Evolutionary conservation across 148 eudicot species (phyloP).

Genomic region (Agrostemma githago): DNA sequence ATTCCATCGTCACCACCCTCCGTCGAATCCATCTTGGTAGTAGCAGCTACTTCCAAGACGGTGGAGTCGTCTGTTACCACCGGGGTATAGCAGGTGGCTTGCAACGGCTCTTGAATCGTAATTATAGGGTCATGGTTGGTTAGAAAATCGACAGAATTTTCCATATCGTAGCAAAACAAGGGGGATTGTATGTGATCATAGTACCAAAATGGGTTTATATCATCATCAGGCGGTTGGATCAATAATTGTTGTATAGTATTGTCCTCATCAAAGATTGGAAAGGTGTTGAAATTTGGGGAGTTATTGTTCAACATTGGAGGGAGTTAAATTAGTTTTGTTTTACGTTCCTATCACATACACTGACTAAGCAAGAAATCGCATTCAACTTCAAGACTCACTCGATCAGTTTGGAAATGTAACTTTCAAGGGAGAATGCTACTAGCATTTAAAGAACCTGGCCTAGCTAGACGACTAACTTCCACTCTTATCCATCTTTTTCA

Average conservation of each 20-base stretch:
- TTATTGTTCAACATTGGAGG: not conserved
- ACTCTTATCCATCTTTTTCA: constrained; percentile 18
- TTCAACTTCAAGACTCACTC: not conserved
- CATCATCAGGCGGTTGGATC: constrained; percentile 11
- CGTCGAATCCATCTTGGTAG: constrained; percentile 15
- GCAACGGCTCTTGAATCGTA: constrained; percentile 23
- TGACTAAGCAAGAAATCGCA: constrained; percentile 14
- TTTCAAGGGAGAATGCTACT: not conserved
- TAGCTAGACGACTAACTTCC: not conserved
- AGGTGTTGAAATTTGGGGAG: constrained; percentile 13
- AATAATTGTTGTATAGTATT: not conserved
- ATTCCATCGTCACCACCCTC: constrained; percentile 15
- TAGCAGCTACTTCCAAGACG: not conserved
- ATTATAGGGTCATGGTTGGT: constrained; percentile 24
- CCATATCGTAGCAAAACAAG: constrained; percentile 17
- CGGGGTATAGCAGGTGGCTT: constrained; percentile 8
- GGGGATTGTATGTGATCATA: constrained; percentile 24
- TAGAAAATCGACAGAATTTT: constrained; percentile 1
- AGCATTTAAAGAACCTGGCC: not conserved
- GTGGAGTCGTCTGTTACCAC: constrained; percentile 14
- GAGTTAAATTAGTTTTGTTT: not conserved
- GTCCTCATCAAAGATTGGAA: constrained; percentile 18
- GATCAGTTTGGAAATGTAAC: constrained; percentile 1
- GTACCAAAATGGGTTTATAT: constrained; percentile 8
- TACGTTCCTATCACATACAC: constrained; percentile 13